Evolutionary conservation across 2,329 filamentous ascomycete genomes (phyloP).

Genomic region (Chalara sp.): DNA sequence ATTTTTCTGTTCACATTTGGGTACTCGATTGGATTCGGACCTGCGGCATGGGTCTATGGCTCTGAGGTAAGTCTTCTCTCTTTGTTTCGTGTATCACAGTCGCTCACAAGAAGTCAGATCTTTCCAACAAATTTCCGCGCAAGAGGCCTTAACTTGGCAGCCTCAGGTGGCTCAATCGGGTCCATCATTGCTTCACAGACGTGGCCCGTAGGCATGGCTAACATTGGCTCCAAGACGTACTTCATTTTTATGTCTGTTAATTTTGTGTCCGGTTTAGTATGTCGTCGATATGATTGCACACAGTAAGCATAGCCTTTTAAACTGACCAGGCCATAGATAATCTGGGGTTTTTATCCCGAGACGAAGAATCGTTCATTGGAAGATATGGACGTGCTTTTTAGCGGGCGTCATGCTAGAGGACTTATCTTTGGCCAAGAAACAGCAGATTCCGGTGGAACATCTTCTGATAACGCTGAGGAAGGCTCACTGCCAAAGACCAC

Average conservation of each 20-base stretch:
- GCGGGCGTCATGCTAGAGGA: background rate
- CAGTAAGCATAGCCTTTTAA: too few relatives aligned
- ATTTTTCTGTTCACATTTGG: slow-evolving; percentile 53
- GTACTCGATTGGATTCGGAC: slow-evolving; percentile 50
- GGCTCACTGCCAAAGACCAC: too few relatives aligned
- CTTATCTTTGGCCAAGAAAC: slow-evolving; percentile 1
- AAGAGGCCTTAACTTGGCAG: slow-evolving; percentile 47
- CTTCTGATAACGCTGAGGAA: background rate
- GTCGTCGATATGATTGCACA: background rate
- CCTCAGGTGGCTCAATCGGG: slow-evolving; percentile 47
- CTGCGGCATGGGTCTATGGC: slow-evolving; percentile 53
- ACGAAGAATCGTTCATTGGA: slow-evolving; percentile 39
- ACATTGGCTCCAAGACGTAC: slow-evolving; percentile 44
- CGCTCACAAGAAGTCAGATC: slow-evolving; percentile 26
- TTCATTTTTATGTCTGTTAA: slow-evolving; percentile 52
- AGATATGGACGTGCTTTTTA: slow-evolving; percentile 39
- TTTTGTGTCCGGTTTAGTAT: slow-evolving; percentile 38
- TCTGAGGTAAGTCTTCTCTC: slow-evolving; percentile 36
- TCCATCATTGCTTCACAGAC: slow-evolving; percentile 47
- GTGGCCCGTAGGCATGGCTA: slow-evolving; percentile 47
- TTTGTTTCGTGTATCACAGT: slow-evolving; percentile 4
- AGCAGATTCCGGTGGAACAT: background rate
- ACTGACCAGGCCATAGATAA: slow-evolving; percentile 23
- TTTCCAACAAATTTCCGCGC: slow-evolving; percentile 52
- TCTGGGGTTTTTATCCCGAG: slow-evolving; percentile 38